These are phyloP conservation scores for Cydonia oblonga DNA, from an alignment of 331 rosid species.

Conservation along the genomic window DNA sequence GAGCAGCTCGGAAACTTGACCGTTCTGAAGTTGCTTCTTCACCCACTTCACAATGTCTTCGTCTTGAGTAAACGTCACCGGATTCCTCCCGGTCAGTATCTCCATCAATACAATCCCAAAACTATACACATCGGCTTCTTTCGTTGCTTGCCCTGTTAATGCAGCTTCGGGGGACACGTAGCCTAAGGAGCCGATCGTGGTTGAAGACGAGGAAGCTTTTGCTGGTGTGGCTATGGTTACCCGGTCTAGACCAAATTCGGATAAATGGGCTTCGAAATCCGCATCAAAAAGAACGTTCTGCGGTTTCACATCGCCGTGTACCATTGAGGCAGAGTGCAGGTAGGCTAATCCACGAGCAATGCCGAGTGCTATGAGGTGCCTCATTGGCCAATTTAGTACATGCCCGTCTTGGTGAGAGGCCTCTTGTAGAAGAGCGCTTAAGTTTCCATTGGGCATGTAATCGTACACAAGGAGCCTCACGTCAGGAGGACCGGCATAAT, in stretches of 20 bases:
- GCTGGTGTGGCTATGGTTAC: slow-evolving; percentile 34
- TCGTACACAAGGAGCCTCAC: slow-evolving; percentile 65
- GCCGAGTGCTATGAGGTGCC: slow-evolving; percentile 79
- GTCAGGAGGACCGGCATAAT: slow-evolving; percentile 65
- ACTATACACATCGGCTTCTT: slow-evolving; percentile 65
- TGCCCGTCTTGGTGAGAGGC: slow-evolving; percentile 92
- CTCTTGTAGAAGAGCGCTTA: slow-evolving; percentile 69
- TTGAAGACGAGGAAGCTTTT: slow-evolving; percentile 45
- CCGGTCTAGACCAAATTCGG: slow-evolving; percentile 67
- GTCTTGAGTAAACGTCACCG: slow-evolving; percentile 55
- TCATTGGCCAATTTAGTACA: slow-evolving; percentile 87
- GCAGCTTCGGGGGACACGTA: slow-evolving; percentile 67
- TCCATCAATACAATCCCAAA: slow-evolving; percentile 73
- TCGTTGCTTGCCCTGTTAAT: slow-evolving; percentile 45
- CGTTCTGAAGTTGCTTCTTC: slow-evolving; percentile 60
- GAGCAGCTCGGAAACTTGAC: slow-evolving; percentile 50
- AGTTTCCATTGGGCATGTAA: slow-evolving; percentile 87
- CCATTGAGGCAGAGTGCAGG: slow-evolving; percentile 52
- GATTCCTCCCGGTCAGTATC: slow-evolving; percentile 65
- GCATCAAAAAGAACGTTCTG: slow-evolving; percentile 76
- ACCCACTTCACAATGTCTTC: slow-evolving; percentile 93
- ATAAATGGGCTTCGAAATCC: slow-evolving; percentile 78
- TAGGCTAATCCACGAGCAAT: slow-evolving; percentile 70
- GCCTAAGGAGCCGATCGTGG: slow-evolving; percentile 63
- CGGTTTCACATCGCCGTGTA: slow-evolving; percentile 74